Evolutionary conservation across 768 basidiomycete genomes (phyloP).

Genomic region (Boletus rex-veris): DNA sequence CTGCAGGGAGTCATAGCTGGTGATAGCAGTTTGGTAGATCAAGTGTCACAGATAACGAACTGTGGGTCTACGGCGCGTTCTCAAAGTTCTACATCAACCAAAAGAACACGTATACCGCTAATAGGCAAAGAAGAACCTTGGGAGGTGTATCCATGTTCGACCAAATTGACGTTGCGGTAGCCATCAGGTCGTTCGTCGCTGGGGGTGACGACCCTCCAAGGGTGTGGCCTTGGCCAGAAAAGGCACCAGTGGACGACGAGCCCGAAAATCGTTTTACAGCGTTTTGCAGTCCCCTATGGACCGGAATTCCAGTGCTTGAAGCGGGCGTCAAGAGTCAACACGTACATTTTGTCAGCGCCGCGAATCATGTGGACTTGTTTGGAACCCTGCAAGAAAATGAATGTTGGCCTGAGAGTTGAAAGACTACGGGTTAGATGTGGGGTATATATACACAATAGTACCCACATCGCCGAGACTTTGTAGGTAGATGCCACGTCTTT

Average conservation of each 20-base stretch:
- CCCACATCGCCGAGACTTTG: slow-evolving; percentile 70
- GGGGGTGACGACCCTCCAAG: slow-evolving; percentile 50
- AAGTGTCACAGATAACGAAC: not conserved
- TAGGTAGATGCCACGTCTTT: slow-evolving; percentile 64
- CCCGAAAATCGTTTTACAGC: slow-evolving; percentile 53
- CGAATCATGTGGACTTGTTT: slow-evolving; percentile 67
- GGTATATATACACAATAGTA: not conserved
- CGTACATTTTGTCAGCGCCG: slow-evolving; percentile 68
- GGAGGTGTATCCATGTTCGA: slow-evolving; percentile 62
- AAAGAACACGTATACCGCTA: slow-evolving; percentile 60
- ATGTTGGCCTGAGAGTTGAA: slow-evolving; percentile 63
- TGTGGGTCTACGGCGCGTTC: not conserved
- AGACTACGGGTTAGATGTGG: not conserved
- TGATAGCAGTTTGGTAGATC: not conserved
- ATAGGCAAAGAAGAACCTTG: slow-evolving; percentile 58
- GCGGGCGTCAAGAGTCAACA: slow-evolving; percentile 3
- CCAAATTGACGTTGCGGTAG: slow-evolving; percentile 36
- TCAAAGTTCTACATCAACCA: slow-evolving; percentile 36
- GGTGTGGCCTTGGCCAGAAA: slow-evolving; percentile 72
- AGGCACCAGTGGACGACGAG: slow-evolving; percentile 41
- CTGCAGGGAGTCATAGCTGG: no score
- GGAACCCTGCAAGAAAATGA: slow-evolving; percentile 68
- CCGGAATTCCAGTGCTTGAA: slow-evolving; percentile 2
- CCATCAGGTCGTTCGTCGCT: slow-evolving; percentile 33
- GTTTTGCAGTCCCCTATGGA: slow-evolving; percentile 54